Conservation (phyloP, 73 alveolate genomes). For the Paramecium pentaurelia region DNA sequence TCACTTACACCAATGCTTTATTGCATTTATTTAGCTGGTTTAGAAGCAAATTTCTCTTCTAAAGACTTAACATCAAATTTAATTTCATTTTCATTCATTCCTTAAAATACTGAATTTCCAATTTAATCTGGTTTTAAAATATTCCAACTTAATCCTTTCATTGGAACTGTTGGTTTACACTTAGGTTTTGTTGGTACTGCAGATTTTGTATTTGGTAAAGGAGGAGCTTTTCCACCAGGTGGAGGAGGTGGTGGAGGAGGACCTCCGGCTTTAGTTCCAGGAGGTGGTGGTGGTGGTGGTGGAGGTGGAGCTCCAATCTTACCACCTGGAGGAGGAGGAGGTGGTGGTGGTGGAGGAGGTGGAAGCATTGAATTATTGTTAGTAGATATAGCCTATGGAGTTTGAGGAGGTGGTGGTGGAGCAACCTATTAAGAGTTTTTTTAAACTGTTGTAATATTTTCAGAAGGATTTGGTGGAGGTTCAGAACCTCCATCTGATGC, state of each 20-base stretch:
- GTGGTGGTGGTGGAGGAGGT: slow-evolving; percentile 76
- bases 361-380: slow-evolving; percentile 60
- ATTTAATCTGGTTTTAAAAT: slow-evolving; percentile 59
- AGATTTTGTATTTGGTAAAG: slow-evolving; percentile 53
- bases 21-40: background rate
- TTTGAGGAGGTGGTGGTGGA: slow-evolving; percentile 22
- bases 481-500: slow-evolving; percentile 21
- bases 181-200: slow-evolving; percentile 54
- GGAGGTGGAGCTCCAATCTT: slow-evolving; percentile 48
- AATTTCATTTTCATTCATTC: slow-evolving; percentile 70
- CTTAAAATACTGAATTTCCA: slow-evolving; percentile 73
- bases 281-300: slow-evolving; percentile 61
- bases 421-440: background rate
- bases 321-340: slow-evolving; percentile 37
- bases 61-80: slow-evolving; percentile 62
- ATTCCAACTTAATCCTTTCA: slow-evolving; percentile 74
- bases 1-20: background rate
- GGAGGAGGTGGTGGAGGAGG: slow-evolving; percentile 77
- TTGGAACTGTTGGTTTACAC: slow-evolving; percentile 66
- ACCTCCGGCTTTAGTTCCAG: slow-evolving; percentile 53
- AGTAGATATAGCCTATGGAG: slow-evolving; percentile 59
- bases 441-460: background rate
- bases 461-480: slow-evolving; percentile 30
- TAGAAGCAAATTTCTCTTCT: slow-evolving; percentile 61
- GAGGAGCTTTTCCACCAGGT: slow-evolving; percentile 59